Base-by-base conservation (phyloP, 2,329 filamentous ascomycete genomes). In the Fusarium chuoi region DNA sequence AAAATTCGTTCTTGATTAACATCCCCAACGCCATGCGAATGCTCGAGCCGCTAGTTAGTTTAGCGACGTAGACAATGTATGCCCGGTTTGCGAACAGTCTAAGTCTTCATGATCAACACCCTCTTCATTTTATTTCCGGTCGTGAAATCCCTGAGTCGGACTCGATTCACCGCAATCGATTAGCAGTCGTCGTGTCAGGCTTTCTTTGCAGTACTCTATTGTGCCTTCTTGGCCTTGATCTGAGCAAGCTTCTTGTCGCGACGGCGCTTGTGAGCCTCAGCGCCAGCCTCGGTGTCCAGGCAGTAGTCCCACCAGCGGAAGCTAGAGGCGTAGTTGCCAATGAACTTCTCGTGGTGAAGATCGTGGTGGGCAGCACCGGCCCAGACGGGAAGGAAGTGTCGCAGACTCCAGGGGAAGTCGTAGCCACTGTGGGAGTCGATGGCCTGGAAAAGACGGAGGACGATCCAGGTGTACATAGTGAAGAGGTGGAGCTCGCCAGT, bases 261-360 rank as follows among this genome's bases (percentile, higher is more conserved):
- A 81, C 95, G 92, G 81, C 88, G 89, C 91, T 95, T 95, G 78
- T 93, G 89, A 45, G 96, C 94, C 84, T 97, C 96, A 42, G 94
- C 90, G 60, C 94, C 94, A 74, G 94, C 94, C 88, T 99, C 96
- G 71, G 96, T 99, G 84, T 98, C 95, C 76, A 98, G 89, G 78
- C 92, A 83, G 83, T 93, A 97, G 86, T 99, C 96, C 96, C 96
- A 99, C 96, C 96, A 99, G 83, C 96, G 90, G 91, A 99, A 99
- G 87, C 94, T 97, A 81, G 95, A 98, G 58, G 96, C 88, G 83
- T 98, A 99, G 88, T 99, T 99, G 78, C 96, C 96, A 74, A 99
- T 95, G 86, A 99, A 99, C 82, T 95, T 94, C 87, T 99, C 96
- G 86, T 99, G 96, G 86, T 99, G 96, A 49, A 95, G 87, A 81